Evolutionary conservation across 2,329 filamentous ascomycete genomes (phyloP), one percentile per base, ranked within the genome.

Genomic region (Xylariales sp.): DNA sequence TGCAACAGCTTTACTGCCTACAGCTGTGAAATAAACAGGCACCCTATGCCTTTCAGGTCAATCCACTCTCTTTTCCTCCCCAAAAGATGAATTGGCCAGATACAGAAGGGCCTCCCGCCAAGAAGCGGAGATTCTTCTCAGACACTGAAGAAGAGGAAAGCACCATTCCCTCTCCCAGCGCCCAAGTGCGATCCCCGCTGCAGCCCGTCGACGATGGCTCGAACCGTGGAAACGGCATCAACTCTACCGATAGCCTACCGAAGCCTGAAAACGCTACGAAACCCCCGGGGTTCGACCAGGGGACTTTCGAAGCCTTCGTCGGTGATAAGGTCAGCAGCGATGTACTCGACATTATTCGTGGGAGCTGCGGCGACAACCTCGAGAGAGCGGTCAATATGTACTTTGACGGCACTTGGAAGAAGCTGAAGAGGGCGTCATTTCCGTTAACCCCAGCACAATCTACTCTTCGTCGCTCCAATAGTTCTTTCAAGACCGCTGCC

Each of bases 351-450:
- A 57, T 68, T 4, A 69, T 86, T 15, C 68, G 68, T n/a, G 62
- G 70, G 7, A 67, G 69, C 31, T 82, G 79, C 40, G 72, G 72
- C 18, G 65, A 75, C 40, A 69, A 80, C 46, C 66, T 84, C 12
- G 76, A 84, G 52, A 69, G 71, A 46, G 81, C 81, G 5, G 74
- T 84, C 43, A 83, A 83, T 45, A 83, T 84, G 75, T 86, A 82
- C 54, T 77, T 84, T 46, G 82, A 86, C 47, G 80, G 80, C 15
- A 84, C 80, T 4, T 84, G 81, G 73, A 80, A 77, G 53, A 71
- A 64, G 8, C 58, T 65, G 28, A 62, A 65, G 45, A 62, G 62
- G 33, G 46, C 47, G 22, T 32, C 49, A 3, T 53, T 44, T n/a
- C 10, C 12, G 12, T 15, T 8, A n/a, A 20, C 50, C 31, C 5